Evolutionary conservation across 1,284 basidiomycete genomes (phyloP).

Genomic region (Kwoniella shivajii): DNA sequence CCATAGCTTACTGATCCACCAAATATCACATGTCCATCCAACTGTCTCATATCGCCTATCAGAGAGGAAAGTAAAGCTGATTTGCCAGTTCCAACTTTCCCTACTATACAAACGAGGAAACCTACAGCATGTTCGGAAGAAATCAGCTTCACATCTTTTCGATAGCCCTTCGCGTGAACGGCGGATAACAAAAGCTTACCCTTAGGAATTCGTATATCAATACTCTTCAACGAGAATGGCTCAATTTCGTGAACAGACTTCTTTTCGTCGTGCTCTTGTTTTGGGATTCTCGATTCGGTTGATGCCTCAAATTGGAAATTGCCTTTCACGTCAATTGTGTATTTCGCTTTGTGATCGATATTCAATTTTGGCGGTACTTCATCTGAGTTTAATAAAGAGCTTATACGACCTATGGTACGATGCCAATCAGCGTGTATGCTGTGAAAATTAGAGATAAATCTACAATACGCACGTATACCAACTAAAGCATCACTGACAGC

Average conservation of each 20-base stretch:
- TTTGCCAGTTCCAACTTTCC: conserved; percentile 47
- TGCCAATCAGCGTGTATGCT: not conserved
- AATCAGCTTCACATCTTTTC: not conserved
- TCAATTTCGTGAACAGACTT: not conserved
- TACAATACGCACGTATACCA: conserved; percentile 7
- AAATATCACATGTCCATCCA: conserved; percentile 63
- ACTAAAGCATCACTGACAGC: conserved; percentile 60
- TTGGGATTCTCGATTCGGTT: conserved; percentile 29
- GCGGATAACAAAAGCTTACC: conserved; percentile 5
- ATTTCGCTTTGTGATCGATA: conserved; percentile 56
- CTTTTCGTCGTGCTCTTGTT: not conserved
- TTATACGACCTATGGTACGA: conserved; percentile 16
- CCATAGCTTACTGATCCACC: conserved; percentile 68
- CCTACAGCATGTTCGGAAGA: conserved; percentile 17
- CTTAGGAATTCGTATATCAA: conserved; percentile 7
- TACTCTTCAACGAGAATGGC: conserved; percentile 9
- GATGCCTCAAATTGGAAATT: conserved; percentile 70
- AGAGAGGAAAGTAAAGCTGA: conserved; percentile 65
- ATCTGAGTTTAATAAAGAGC: conserved; percentile 55
- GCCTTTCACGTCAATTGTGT: conserved; percentile 64
- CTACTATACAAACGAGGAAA: conserved; percentile 41
- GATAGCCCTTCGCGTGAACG: not conserved
- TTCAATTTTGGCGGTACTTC: conserved; percentile 62
- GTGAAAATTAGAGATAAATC: not conserved
- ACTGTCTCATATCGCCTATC: conserved; percentile 75